phyloP scores from a whole-genome alignment of 164 flowering plant genomes.

The Stephania cephalantha region DNA sequence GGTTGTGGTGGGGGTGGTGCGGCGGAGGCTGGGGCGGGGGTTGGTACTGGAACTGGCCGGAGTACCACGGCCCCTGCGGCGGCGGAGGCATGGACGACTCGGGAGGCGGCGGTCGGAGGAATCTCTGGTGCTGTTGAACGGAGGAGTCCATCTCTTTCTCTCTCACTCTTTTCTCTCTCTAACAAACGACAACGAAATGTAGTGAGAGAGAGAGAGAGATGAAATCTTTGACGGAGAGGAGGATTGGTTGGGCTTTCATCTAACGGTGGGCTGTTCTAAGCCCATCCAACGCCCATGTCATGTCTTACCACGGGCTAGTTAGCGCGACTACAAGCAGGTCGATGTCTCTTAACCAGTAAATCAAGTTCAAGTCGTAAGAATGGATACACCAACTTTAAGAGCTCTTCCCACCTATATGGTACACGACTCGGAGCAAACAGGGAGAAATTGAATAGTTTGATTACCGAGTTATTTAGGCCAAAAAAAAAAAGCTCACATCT shows the following conservation, averaged over 20 bases:
- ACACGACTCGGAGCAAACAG: too few relatives aligned
- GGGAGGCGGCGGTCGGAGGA: conserved; percentile 32
- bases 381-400: too few relatives aligned
- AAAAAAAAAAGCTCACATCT: too few relatives aligned
- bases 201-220: neutral
- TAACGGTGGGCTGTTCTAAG: neutral
- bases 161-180: neutral
- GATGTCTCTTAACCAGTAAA: too few relatives aligned
- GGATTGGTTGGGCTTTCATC: neutral
- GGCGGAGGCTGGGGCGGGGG: conserved; percentile 12
- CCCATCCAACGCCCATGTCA: neutral
- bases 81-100: neutral
- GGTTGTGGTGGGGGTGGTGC: conserved; percentile 10
- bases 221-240: neutral
- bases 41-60: conserved; percentile 51
- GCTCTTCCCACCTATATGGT: too few relatives aligned
- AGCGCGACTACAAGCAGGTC: too few relatives aligned
- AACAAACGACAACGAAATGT: neutral
- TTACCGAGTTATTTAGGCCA: too few relatives aligned
- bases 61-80: conserved; percentile 37
- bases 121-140: conserved; percentile 27
- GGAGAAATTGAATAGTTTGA: too few relatives aligned
- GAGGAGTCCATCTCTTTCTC: neutral
- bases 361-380: too few relatives aligned
- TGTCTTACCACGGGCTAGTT: too few relatives aligned